A percentile compares a stretch with the other conserved stretches of the same genome.
phyloP scores from a whole-genome alignment of 2,329 filamentous ascomycete species.

The Bipolaris sorokiniana region DNA sequence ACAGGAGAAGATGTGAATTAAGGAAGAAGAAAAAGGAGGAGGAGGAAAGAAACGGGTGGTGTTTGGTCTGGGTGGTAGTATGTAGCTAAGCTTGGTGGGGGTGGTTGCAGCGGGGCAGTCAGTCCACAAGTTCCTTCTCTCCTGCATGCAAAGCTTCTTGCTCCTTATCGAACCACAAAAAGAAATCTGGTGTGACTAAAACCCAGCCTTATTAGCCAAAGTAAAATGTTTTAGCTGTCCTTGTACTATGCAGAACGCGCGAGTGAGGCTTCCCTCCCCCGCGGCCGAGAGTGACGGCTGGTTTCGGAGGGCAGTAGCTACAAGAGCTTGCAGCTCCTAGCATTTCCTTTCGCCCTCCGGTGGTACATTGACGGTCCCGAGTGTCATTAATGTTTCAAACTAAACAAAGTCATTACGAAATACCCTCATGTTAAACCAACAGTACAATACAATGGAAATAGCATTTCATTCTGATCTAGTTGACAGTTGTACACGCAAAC shows the following conservation, averaged over 20 bases:
- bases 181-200: constrained; percentile 23
- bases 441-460: background rate
- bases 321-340: background rate
- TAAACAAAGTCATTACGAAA: background rate
- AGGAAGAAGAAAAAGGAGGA: constrained; percentile 15
- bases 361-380: background rate
- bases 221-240: constrained; percentile 8
- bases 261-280: constrained; percentile 19
- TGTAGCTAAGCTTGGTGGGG: constrained; percentile 29
- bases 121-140: constrained; percentile 11
- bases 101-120: constrained; percentile 23
- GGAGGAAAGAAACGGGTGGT: constrained; percentile 14
- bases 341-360: background rate
- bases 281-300: constrained; percentile 30
- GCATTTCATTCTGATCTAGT: constrained; percentile 9
- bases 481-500: constrained; percentile 5
- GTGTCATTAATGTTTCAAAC: background rate
- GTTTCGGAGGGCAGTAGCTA: constrained; percentile 1
- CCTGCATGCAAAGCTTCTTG: constrained; percentile 16
- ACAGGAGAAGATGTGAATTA: constrained; percentile 23
- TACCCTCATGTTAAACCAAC: background rate
- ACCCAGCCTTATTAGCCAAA: constrained; percentile 19
- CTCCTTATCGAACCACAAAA: constrained; percentile 36
- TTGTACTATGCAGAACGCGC: background rate
- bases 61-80: constrained; percentile 26